These are phyloP conservation scores for Fusarium odoratissimum DNA, from an alignment of 2,329 filamentous ascomycete genomes.

Conservation along the genomic window DNA sequence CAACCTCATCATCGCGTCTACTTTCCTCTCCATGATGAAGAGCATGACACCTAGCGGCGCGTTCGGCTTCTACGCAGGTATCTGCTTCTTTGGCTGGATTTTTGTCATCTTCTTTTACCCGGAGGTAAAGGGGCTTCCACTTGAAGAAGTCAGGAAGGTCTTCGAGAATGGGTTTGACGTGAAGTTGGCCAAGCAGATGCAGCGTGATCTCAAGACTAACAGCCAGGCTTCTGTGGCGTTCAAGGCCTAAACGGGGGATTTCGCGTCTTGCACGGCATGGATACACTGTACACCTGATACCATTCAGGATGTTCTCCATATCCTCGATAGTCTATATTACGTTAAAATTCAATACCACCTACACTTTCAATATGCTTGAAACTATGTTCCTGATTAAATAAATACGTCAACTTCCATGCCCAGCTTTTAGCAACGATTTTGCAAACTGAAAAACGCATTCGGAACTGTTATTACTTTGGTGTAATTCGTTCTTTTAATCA, in stretches of 20 bases:
- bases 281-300: not conserved
- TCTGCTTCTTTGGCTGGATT: constrained; percentile 58
- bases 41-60: constrained; percentile 60
- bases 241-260: not conserved
- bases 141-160: constrained; percentile 63
- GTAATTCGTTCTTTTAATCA: too few species aligned
- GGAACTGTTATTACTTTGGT: too few species aligned
- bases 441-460: too few species aligned
- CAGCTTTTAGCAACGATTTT: too few species aligned
- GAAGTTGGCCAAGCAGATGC: constrained; percentile 52
- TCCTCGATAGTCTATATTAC: too few species aligned
- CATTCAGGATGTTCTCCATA: not conserved
- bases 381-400: too few species aligned
- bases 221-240: not conserved
- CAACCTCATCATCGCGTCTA: constrained; percentile 62
- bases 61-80: constrained; percentile 63
- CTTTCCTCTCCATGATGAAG: constrained; percentile 61
- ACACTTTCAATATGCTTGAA: not conserved
- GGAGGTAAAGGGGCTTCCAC: constrained; percentile 64
- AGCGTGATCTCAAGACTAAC: constrained; percentile 40
- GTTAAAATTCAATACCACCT: not conserved
- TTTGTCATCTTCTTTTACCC: constrained; percentile 62
- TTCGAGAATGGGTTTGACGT: constrained; percentile 62
- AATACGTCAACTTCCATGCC: too few species aligned
- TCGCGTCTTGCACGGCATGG: too few species aligned